Percentiles rank a stretch among this genome's conserved stretches.
These are phyloP conservation scores for Cubamyces lactineus DNA, from an alignment of 768 basidiomycete genomes.

Conservation along the genomic window DNA sequence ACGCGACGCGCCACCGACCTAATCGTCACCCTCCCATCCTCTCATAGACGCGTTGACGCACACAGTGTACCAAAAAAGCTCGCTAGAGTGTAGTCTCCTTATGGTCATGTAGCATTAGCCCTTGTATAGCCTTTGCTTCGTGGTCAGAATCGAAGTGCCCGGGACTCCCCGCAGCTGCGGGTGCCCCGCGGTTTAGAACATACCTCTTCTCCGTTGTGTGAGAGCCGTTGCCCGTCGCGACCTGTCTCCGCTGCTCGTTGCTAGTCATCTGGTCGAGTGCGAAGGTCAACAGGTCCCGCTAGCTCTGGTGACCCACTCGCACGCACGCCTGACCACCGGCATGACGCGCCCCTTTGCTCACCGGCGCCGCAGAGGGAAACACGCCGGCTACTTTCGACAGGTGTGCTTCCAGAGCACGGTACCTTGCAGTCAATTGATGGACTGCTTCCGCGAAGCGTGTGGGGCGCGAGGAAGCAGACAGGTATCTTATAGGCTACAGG, in stretches of 20 bases:
- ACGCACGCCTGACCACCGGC: too few relatives aligned
- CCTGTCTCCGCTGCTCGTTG: too few relatives aligned
- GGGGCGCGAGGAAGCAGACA: neutral
- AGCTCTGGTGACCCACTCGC: too few relatives aligned
- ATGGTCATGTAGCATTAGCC: constrained; percentile 19
- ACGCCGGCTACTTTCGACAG: too few relatives aligned
- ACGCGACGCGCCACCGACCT: constrained; percentile 3
- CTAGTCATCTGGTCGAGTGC: too few relatives aligned
- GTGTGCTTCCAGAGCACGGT: too few relatives aligned
- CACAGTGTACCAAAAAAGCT: constrained; percentile 15
- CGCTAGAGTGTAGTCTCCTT: constrained; percentile 7
- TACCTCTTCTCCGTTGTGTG: neutral
- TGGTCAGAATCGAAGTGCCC: constrained; percentile 11
- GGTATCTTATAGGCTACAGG: neutral
- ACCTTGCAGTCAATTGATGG: too few relatives aligned
- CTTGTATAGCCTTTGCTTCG: constrained; percentile 8
- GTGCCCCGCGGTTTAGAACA: neutral
- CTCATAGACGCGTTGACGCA: constrained; percentile 7
- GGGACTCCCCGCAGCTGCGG: constrained; percentile 4
- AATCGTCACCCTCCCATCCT: neutral
- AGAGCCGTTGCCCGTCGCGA: neutral
- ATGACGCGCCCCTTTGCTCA: too few relatives aligned
- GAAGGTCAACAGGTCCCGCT: too few relatives aligned
- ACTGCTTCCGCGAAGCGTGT: constrained; percentile 4
- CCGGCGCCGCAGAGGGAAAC: too few relatives aligned